These are phyloP conservation scores for Sinapis alba DNA, from an alignment of 441 rosid genomes.

Conservation along the genomic window DNA sequence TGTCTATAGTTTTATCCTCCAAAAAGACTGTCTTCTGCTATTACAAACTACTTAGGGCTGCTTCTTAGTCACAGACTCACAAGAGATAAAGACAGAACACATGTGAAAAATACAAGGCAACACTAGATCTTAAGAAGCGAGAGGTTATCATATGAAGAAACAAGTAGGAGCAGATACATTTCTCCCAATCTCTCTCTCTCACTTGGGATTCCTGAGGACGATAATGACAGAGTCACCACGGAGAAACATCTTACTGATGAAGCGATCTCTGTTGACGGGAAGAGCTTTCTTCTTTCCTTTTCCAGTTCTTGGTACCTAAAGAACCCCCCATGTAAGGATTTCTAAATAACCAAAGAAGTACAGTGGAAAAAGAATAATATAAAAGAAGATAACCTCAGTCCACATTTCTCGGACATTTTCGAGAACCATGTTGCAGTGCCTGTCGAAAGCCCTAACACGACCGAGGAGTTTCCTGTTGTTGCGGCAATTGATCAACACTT, in stretches of 20 bases:
- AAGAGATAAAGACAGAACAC: conserved; percentile 27
- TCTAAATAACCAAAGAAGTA: no score
- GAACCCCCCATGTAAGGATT: no score
- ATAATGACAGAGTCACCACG: conserved; percentile 96
- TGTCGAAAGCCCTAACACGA: conserved; percentile 91
- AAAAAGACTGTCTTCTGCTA: conserved; percentile 9
- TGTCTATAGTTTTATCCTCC: conserved; percentile 38
- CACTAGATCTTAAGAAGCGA: background rate
- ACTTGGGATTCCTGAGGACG: conserved; percentile 93
- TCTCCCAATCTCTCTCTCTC: background rate
- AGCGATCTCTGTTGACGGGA: conserved; percentile 90
- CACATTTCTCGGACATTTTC: conserved; percentile 98
- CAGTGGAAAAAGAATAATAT: no score
- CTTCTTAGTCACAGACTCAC: conserved; percentile 66
- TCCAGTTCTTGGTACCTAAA: conserved; percentile 83
- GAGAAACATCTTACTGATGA: conserved; percentile 96
- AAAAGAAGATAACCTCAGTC: conserved; percentile 70
- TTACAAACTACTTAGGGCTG: conserved; percentile 11
- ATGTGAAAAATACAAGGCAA: background rate
- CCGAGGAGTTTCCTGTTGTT: conserved; percentile 96
- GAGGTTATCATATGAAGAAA: background rate
- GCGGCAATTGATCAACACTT: conserved; percentile 94
- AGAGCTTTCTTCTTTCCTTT: conserved; percentile 97
- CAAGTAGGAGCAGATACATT: background rate
- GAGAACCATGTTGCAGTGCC: conserved; percentile 97